phyloP scores from a whole-genome alignment of 768 basidiomycete species.

The Amanita molliuscula region DNA sequence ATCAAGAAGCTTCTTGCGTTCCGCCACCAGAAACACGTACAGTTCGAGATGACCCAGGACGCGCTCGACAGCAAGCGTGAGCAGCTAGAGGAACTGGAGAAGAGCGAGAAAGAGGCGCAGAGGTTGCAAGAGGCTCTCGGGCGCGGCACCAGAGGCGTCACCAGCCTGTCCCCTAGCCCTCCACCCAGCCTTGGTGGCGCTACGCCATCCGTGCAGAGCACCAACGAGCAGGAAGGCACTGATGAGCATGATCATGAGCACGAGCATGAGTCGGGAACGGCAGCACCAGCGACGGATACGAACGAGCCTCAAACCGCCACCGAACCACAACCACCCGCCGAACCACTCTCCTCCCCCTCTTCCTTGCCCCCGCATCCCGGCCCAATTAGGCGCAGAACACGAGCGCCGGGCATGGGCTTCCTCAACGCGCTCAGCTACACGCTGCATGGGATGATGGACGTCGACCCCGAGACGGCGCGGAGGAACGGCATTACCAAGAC shows the following conservation, averaged over 20 bases:
- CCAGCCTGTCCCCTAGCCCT: constrained; percentile 6
- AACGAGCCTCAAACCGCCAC: constrained; percentile 4
- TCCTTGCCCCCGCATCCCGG: constrained; percentile 75
- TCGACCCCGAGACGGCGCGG: constrained; percentile 92
- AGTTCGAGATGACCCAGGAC: constrained; percentile 96
- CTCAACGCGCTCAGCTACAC: constrained; percentile 90
- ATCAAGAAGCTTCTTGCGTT: constrained; percentile 92
- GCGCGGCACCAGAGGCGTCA: constrained; percentile 32
- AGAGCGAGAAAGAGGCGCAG: constrained; percentile 83
- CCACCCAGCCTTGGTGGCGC: constrained; percentile 9
- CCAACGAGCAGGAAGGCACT: too few species aligned
- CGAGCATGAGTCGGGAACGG: background rate
- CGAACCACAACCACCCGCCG: constrained; percentile 4
- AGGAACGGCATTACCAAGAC: constrained; percentile 92
- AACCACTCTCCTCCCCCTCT: constrained; percentile 31
- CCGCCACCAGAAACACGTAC: constrained; percentile 96
- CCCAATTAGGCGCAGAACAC: constrained; percentile 45
- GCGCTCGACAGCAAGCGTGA: constrained; percentile 76
- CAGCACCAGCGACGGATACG: constrained; percentile 17
- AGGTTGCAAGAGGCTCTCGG: constrained; percentile 83
- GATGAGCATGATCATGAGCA: too few species aligned
- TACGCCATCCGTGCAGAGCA: too few species aligned
- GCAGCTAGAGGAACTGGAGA: constrained; percentile 81
- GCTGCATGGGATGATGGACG: constrained; percentile 97
- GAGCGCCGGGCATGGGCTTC: constrained; percentile 74